Conservation (phyloP, 257 asterid species). For the Solanum chilense region DNA sequence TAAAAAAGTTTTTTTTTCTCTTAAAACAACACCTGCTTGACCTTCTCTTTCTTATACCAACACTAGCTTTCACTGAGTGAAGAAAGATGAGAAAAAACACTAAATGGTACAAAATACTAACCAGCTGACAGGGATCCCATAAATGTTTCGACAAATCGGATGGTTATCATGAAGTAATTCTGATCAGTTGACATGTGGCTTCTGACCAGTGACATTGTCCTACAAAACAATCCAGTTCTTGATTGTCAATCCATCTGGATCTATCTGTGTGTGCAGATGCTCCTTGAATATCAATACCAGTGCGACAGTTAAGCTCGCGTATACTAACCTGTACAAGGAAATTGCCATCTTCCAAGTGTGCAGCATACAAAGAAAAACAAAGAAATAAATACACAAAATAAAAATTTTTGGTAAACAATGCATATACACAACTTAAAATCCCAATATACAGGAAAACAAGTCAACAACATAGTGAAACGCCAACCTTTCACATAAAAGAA, state of each 20-base stretch:
- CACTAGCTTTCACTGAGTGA: not conserved
- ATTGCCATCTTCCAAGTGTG: slow-evolving; percentile 86
- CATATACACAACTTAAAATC: not conserved
- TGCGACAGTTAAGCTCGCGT: not conserved
- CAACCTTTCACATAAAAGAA: slow-evolving; percentile 1
- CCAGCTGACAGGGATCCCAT: slow-evolving; percentile 98
- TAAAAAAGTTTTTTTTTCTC: not conserved
- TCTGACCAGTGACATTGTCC: slow-evolving; percentile 96
- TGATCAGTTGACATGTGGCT: slow-evolving; percentile 73
- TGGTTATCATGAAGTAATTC: slow-evolving; percentile 68
- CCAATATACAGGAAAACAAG: not conserved
- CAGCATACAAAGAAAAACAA: slow-evolving; percentile 14
- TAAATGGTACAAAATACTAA: slow-evolving; percentile 12
- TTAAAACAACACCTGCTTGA: not conserved
- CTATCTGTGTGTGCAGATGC: not conserved
- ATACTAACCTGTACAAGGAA: slow-evolving; percentile 86
- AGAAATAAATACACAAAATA: slow-evolving; percentile 11
- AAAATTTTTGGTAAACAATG: not conserved
- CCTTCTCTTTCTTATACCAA: not conserved
- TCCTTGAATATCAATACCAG: not conserved
- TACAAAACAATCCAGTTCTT: slow-evolving; percentile 19
- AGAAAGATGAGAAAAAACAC: not conserved
- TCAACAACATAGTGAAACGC: not conserved
- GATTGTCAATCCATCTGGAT: slow-evolving; percentile 2
- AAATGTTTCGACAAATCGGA: slow-evolving; percentile 95